Evolutionary conservation across 2,329 filamentous ascomycete genomes (phyloP).

Genomic region (Microcera coccophila): DNA sequence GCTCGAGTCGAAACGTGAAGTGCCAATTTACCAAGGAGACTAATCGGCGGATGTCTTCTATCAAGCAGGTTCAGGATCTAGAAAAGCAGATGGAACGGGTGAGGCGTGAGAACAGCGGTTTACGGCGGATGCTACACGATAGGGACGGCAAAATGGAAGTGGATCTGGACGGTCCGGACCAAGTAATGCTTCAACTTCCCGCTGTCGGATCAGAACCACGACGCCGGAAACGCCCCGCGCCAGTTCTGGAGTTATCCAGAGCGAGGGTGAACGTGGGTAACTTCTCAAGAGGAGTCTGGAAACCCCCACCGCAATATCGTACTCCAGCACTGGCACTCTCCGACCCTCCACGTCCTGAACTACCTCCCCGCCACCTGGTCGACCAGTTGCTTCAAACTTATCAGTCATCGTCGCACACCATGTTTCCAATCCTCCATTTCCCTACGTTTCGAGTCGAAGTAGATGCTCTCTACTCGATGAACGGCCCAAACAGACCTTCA

Average conservation of each 20-base stretch:
- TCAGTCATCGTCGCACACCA: slow-evolving; percentile 69
- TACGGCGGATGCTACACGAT: slow-evolving; percentile 61
- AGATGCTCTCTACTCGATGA: slow-evolving; percentile 70
- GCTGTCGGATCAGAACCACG: slow-evolving; percentile 63
- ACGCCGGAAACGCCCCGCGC: slow-evolving; percentile 56
- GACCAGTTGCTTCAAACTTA: slow-evolving; percentile 75
- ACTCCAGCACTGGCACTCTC: slow-evolving; percentile 46
- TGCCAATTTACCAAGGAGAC: slow-evolving; percentile 99
- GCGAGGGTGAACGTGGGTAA: slow-evolving; percentile 69
- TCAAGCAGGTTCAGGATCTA: slow-evolving; percentile 97
- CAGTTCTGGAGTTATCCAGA: slow-evolving; percentile 65
- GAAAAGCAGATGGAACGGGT: slow-evolving; percentile 84
- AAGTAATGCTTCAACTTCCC: slow-evolving; percentile 55
- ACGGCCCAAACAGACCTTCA: slow-evolving; percentile 50
- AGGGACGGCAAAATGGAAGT: slow-evolving; percentile 48
- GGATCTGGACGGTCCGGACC: slow-evolving; percentile 45
- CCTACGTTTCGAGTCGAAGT: slow-evolving; percentile 73
- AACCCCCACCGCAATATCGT: slow-evolving; percentile 67
- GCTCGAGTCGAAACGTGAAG: slow-evolving; percentile 91
- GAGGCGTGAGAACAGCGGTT: slow-evolving; percentile 71
- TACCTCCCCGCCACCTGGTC: slow-evolving; percentile 67
- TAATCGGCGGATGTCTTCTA: slow-evolving; percentile 96
- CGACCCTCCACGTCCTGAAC: slow-evolving; percentile 53
- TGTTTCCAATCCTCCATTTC: slow-evolving; percentile 86
- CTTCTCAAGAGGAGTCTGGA: slow-evolving; percentile 75